Evolutionary conservation across 169 alveolate genomes (phyloP), one percentile per base, ranked within the genome.

Genomic region (Cyclospora cayetanensis): DNA sequence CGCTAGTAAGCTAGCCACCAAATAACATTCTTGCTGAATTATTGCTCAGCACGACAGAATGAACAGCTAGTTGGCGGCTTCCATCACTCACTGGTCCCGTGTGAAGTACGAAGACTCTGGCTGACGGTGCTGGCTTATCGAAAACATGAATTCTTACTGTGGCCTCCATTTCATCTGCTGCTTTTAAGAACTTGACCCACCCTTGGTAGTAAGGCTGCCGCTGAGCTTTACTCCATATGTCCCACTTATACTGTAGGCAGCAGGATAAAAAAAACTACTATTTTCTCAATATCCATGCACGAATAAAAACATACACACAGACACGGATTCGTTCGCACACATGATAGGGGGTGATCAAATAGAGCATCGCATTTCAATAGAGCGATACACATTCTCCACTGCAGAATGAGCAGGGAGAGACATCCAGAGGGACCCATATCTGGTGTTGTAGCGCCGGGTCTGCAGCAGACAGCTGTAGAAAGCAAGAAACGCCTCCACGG

Each of bases 221-320:
- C 43, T 76, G 86, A n/a, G 0, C n/a, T 43, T 76, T 76, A n/a
- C 25, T 43, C 86, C 86, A 76, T 2, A 42, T 2, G 0, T 76
- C 86, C 86, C 86, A 76, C 66, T 76, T 76, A 66, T 76, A 76
- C 86, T 76, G 68, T 34, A 22, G 29, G 42, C 27, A 37, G 2
- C 18, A 5, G 12, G 27, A 76, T 4, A 76, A 15, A 76, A 18
- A 74, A 74, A 63, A 63, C 39, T 18, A 25, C 18, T 22, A 63
- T n/a, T n/a, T n/a, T n/a, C n/a, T n/a, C n/a, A n/a, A n/a, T n/a
- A n/a, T n/a, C n/a, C 37, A 63, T 25, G 25, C 37, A 63, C 37
- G 25, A 25, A 63, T 9, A 4, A 63, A 1, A 4, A 63, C 34
- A 63, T 18, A 63, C 12, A 63, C 20, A 63, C 25, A 63, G 9